A percentile compares a stretch with the other conserved stretches of the same genome.
These are phyloP conservation scores for Hirsutella minnesotensis DNA, from an alignment of 2,329 filamentous ascomycete genomes.

Conservation along the genomic window DNA sequence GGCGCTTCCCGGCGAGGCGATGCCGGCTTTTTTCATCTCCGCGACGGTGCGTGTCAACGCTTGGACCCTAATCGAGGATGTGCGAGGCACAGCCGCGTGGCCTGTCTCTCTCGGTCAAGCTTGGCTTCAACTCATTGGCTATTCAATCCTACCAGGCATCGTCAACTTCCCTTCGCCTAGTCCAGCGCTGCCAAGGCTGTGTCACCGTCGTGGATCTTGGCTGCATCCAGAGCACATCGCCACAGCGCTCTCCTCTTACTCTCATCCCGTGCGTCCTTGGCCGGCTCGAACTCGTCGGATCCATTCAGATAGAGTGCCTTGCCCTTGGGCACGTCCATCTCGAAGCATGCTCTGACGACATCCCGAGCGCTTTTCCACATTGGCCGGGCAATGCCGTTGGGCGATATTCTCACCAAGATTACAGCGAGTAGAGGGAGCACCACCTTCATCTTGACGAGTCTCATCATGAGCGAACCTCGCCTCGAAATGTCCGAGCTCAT, in stretches of 20 bases:
- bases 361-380: slow-evolving; percentile 21
- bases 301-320: slow-evolving; percentile 23
- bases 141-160: too few species aligned
- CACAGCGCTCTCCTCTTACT: slow-evolving; percentile 18
- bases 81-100: too few species aligned
- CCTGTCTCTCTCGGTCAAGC: too few species aligned
- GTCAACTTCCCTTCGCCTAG: slow-evolving; percentile 4
- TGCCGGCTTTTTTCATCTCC: too few species aligned
- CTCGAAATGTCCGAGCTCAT: slow-evolving; percentile 21
- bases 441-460: slow-evolving; percentile 11
- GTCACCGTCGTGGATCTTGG: slow-evolving; percentile 13
- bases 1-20: too few species aligned
- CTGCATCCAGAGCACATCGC: slow-evolving; percentile 15
- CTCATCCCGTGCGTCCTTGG: slow-evolving; percentile 17
- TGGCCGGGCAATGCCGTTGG: slow-evolving; percentile 19
- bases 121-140: too few species aligned
- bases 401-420: slow-evolving; percentile 11
- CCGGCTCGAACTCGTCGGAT: slow-evolving; percentile 13
- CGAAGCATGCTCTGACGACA: slow-evolving; percentile 18
- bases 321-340: slow-evolving; percentile 13
- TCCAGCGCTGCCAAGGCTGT: slow-evolving; percentile 16
- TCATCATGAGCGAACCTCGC: slow-evolving; percentile 13
- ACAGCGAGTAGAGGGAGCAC: slow-evolving; percentile 13
- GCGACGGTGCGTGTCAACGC: too few species aligned
- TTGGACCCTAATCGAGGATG: too few species aligned